Conservation (phyloP, 176 grass and related monocot species). For the Lolium perenne region DNA sequence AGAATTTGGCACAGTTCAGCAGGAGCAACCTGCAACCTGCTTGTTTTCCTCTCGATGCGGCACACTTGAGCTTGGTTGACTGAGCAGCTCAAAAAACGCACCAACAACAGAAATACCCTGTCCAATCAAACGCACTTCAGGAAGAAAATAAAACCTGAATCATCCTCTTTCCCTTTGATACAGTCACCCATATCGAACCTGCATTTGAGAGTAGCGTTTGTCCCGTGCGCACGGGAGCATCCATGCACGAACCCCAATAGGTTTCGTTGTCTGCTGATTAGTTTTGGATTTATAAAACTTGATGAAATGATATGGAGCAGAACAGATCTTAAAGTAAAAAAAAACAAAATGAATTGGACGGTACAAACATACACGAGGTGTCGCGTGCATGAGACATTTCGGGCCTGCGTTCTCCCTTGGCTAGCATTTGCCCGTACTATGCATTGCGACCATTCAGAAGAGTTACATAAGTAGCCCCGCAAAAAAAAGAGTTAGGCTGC, state of each 20-base stretch:
- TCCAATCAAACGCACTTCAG: neutral
- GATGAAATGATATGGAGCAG: too few species aligned
- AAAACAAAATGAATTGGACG: too few species aligned
- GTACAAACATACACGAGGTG: too few species aligned
- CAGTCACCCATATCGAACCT: constrained; percentile 86
- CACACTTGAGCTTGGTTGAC: constrained; percentile 84
- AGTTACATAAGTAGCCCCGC: constrained; percentile 91
- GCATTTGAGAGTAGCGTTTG: too few species aligned
- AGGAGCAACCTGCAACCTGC: constrained; percentile 80
- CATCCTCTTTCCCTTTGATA: constrained; percentile 99
- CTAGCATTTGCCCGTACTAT: constrained; percentile 98
- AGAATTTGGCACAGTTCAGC: constrained; percentile 92
- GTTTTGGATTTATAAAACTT: too few species aligned
- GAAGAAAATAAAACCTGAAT: constrained; percentile 67
- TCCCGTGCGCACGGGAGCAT: too few species aligned
- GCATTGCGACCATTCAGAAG: constrained; percentile 95
- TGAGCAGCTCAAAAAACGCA: constrained; percentile 95
- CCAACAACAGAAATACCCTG: constrained; percentile 93
- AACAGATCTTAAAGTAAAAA: too few species aligned
- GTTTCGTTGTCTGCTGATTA: too few species aligned
- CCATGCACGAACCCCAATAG: too few species aligned
- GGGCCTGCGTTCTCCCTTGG: constrained; percentile 90
- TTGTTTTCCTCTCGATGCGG: constrained; percentile 89
- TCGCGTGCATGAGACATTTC: too few species aligned
- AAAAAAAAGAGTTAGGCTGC: too few species aligned